These are phyloP conservation scores for Coriolopsis trogii DNA, from an alignment of 1,284 basidiomycete species.

Conservation along the genomic window DNA sequence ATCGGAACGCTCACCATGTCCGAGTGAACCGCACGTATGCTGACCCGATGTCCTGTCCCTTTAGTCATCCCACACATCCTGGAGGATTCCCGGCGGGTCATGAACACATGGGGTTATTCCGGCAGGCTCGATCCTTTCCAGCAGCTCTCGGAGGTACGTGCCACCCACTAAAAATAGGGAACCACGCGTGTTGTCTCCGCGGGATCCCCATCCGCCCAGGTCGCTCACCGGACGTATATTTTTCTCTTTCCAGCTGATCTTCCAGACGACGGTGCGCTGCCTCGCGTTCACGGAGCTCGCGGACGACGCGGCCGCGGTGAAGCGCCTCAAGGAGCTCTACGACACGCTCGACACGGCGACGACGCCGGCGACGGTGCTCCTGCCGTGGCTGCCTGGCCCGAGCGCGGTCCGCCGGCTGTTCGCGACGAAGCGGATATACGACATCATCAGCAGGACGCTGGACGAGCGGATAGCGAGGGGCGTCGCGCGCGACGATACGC, in stretches of 20 bases:
- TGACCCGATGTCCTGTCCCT: too few species aligned
- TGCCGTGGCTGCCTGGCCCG: conserved; percentile 74
- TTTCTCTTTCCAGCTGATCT: conserved; percentile 54
- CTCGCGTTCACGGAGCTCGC: conserved; percentile 69
- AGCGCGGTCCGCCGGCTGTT: conserved; percentile 68
- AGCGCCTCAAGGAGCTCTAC: conserved; percentile 63
- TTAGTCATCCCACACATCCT: conserved; percentile 65
- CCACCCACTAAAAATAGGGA: conserved; percentile 9
- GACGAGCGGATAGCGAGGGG: conserved; percentile 56
- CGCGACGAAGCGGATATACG: conserved; percentile 73
- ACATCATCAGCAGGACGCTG: conserved; percentile 61
- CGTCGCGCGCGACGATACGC: conserved; percentile 60
- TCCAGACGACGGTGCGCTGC: conserved; percentile 70
- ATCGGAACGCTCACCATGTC: too few species aligned
- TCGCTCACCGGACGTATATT: background rate
- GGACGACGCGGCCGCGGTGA: conserved; percentile 58
- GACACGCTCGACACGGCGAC: conserved; percentile 67
- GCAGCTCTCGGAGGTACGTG: conserved; percentile 64
- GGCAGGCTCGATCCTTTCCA: conserved; percentile 72
- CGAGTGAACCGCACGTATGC: too few species aligned
- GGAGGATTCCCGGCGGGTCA: conserved; percentile 58
- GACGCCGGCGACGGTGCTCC: conserved; percentile 67
- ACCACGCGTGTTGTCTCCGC: conserved; percentile 5
- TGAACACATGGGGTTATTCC: conserved; percentile 62
- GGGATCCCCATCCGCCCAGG: too few species aligned